Conservation (phyloP, 371 early-diverging fungal species). For the Globomyces sp. region DNA sequence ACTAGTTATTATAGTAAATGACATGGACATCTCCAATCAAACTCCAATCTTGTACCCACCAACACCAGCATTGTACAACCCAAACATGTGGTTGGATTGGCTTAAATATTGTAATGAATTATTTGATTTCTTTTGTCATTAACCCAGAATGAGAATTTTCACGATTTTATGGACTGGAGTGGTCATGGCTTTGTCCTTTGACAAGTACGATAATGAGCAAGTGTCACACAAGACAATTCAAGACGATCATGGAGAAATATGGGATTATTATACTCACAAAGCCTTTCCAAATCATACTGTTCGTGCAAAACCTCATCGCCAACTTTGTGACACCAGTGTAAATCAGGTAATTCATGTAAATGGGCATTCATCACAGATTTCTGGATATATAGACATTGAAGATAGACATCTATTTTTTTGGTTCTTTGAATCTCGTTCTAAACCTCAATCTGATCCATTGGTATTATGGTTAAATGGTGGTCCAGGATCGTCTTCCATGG, state of each 20-base stretch:
- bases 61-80: no score
- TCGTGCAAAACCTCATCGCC: slow-evolving; percentile 63
- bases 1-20: no score
- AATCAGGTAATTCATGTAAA: slow-evolving; percentile 43
- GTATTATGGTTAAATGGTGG: slow-evolving; percentile 40
- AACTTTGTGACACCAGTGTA: slow-evolving; percentile 62
- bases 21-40: no score
- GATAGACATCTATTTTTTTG: slow-evolving; percentile 17
- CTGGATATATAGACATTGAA: slow-evolving; percentile 63
- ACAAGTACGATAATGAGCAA: no score
- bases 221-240: background rate
- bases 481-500: slow-evolving; percentile 51
- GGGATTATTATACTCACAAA: slow-evolving; percentile 37
- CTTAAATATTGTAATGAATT: no score
- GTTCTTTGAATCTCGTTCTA: slow-evolving; percentile 13
- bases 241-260: background rate
- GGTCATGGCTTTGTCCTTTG: no score
- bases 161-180: no score
- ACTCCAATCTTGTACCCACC: no score
- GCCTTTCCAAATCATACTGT: slow-evolving; percentile 67
- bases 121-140: no score
- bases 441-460: slow-evolving; percentile 15
- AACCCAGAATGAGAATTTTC: no score
- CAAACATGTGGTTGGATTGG: no score
- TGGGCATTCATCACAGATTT: slow-evolving; percentile 21